Percentiles rank a stretch among this genome's conserved stretches.
Evolutionary conservation across 345 rosid species (phyloP).

Genomic region (Clausena lansium): DNA sequence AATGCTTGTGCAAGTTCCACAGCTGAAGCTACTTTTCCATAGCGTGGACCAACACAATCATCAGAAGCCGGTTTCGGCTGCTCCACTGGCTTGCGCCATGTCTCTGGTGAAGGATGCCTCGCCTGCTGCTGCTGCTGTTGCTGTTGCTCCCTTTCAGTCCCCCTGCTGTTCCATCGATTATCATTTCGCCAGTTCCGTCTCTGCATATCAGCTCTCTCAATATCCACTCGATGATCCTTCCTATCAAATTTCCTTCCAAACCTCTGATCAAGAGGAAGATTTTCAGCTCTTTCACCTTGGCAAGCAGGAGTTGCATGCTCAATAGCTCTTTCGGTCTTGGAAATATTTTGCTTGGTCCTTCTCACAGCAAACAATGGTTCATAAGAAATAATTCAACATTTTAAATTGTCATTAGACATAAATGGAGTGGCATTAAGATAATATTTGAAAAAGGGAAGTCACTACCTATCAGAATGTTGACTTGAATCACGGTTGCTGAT

Average conservation of each 20-base stretch:
- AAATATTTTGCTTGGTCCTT: constrained; percentile 45
- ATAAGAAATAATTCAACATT: background rate
- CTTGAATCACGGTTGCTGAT: constrained; percentile 37
- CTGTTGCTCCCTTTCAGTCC: constrained; percentile 43
- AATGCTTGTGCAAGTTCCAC: constrained; percentile 78
- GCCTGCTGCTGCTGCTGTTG: constrained; percentile 53
- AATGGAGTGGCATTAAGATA: background rate
- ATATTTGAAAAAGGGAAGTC: background rate
- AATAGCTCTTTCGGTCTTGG: constrained; percentile 45
- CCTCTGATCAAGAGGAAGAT: constrained; percentile 42
- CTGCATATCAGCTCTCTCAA: constrained; percentile 51
- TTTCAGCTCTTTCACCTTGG: constrained; percentile 39
- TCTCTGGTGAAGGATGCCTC: constrained; percentile 77
- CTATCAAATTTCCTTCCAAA: constrained; percentile 46
- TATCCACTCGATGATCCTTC: constrained; percentile 46
- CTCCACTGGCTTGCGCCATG: constrained; percentile 70
- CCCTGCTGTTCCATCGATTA: constrained; percentile 40
- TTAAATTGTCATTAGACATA: background rate
- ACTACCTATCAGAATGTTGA: constrained; percentile 56
- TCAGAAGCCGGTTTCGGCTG: constrained; percentile 52
- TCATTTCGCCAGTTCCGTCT: constrained; percentile 65
- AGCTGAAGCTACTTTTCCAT: constrained; percentile 74
- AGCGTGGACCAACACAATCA: constrained; percentile 44
- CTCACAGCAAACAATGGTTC: constrained; percentile 1
- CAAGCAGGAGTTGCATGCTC: constrained; percentile 31